Base-by-base conservation (phyloP, 116 monocot species). In the Phalaenopsis hybrid region DNA sequence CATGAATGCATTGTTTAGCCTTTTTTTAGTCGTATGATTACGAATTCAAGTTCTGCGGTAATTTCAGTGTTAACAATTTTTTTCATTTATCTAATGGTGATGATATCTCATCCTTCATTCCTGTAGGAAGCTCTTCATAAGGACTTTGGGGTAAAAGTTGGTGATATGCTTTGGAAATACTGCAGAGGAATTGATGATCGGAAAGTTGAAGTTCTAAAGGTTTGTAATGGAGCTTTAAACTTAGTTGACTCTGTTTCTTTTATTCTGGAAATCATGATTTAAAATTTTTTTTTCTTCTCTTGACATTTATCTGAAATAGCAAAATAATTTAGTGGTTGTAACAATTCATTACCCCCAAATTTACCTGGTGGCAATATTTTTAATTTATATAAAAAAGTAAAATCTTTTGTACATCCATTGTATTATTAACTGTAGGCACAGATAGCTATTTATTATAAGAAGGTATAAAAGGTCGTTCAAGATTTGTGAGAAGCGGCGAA, bases 121-220 rank as follows among this genome's bases (percentile, higher is more conserved):
- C 69, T 81, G 34, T 57, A 97, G 97, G 92, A 91, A 82, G 48
- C 55, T 77, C 95, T 99, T 80, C 90, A 92, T 31, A 91, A 88
- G 70, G 89, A 92, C 44, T 99, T 99, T 77, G 99, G 99, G 58
- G 75, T 23, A 48, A 95, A 91, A 76, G 88, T 81, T 79, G 95
- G 95, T 87, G 90, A 95, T 79, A 93, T 91, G 95, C 75, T 99
- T 65, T 99, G 99, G 99, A 95, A 87, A 81, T 93, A 95, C 63
- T 89, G 92, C 57, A 86, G 95, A 86, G 95, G 99, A 83, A 72
- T 95, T 81, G 99, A 99, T 84, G 83, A 89, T 73, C 90, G 92
- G 61, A 79, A 43, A 17, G 92, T 99, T 86, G 90, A 87, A 78
- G 83, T 69, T 74, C 74, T 93, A 84, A 95, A 95, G 93, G 92